These are phyloP conservation scores for Caulochytrium protostelioides DNA, from an alignment of 371 early-diverging fungal genomes.

Conservation along the genomic window DNA sequence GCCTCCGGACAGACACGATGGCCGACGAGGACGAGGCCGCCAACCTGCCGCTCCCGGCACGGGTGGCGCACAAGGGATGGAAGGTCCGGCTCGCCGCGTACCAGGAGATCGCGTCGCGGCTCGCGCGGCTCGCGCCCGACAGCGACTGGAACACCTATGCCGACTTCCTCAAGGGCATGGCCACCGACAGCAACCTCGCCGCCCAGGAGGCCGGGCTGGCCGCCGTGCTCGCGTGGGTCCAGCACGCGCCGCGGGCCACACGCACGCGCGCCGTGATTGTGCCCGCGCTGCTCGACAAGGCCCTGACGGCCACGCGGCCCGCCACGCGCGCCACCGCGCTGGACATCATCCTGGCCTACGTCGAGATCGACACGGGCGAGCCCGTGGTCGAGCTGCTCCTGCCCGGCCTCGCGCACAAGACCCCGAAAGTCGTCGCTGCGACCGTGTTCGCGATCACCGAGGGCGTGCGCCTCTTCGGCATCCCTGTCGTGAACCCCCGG, in stretches of 20 bases:
- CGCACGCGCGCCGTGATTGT: conserved; percentile 47
- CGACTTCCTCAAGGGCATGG: conserved; percentile 49
- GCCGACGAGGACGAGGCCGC: not conserved
- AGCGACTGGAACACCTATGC: conserved; percentile 47
- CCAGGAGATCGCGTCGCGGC: not conserved
- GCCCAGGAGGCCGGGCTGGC: conserved; percentile 74
- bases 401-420: conserved; percentile 56
- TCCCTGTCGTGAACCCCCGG: conserved; percentile 51
- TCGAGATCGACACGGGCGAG: conserved; percentile 56
- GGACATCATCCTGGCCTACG: conserved; percentile 58
- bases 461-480: conserved; percentile 54
- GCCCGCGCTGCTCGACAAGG: conserved; percentile 69
- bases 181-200: conserved; percentile 65
- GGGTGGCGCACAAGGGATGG: not conserved
- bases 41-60: not conserved
- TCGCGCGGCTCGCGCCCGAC: conserved; percentile 9
- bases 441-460: conserved; percentile 45
- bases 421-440: conserved; percentile 72
- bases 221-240: conserved; percentile 50
- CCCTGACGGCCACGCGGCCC: conserved; percentile 57
- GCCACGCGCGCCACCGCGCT: conserved; percentile 53
- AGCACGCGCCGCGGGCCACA: conserved; percentile 53
- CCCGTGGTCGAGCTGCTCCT: conserved; percentile 60
- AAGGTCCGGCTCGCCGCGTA: conserved; percentile 1
- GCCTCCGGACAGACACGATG: too few species aligned